Evolutionary conservation across 1,284 basidiomycete genomes (phyloP).

Genomic region (Baeospora myosura): DNA sequence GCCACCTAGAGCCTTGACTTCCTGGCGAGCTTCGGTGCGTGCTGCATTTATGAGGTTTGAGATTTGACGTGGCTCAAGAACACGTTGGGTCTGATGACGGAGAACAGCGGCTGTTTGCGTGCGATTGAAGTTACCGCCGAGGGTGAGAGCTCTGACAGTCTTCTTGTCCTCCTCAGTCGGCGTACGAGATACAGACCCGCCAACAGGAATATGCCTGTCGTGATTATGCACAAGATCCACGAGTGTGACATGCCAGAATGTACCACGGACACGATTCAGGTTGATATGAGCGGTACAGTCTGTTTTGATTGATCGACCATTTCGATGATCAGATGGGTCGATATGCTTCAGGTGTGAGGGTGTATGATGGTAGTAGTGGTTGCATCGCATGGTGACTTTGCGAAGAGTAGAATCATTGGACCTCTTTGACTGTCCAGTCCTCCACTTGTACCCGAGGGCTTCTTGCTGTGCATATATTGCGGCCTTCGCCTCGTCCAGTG

Average conservation of each 20-base stretch:
- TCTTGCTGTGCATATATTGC: too few species aligned
- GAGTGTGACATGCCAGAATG: not conserved
- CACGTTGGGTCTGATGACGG: not conserved
- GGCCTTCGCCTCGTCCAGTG: too few species aligned
- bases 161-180: not conserved
- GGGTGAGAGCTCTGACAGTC: not conserved
- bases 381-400: too few species aligned
- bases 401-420: too few species aligned
- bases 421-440: too few species aligned
- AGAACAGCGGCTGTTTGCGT: not conserved
- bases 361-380: too few species aligned
- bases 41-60: conserved; percentile 11
- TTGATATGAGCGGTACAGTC: conserved; percentile 2
- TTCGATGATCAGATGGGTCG: too few species aligned
- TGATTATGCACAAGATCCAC: not conserved
- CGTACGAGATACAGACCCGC: not conserved
- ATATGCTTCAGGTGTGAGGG: too few species aligned
- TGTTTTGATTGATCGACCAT: not conserved
- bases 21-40: conserved; percentile 4
- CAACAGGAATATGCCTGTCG: not conserved
- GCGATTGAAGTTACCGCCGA: not conserved
- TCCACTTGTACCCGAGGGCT: too few species aligned
- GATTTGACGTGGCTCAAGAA: conserved; percentile 15
- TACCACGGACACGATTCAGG: not conserved
- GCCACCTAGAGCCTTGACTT: conserved; percentile 14